Conservation (phyloP, 1,139 yeast genomes). For the Kurtzmaniella quercitrusa region DNA sequence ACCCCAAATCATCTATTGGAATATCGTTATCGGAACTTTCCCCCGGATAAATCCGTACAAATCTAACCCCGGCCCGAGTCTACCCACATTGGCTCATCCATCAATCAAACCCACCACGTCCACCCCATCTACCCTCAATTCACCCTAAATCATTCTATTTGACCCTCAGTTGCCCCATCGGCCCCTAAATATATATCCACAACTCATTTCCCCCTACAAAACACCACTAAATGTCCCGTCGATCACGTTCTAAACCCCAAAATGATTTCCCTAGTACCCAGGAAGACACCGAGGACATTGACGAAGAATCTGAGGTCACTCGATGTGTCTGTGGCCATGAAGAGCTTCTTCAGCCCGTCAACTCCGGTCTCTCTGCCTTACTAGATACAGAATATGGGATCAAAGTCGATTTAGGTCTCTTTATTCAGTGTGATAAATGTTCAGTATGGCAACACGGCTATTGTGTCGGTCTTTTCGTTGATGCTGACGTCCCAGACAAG, state of each 20-base stretch:
- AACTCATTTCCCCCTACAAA: neutral
- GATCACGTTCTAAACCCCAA: conserved; percentile 6
- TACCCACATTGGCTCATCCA: too few relatives aligned
- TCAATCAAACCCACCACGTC: too few relatives aligned
- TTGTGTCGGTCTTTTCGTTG: conserved; percentile 79
- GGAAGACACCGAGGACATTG: conserved; percentile 21
- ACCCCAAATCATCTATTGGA: too few relatives aligned
- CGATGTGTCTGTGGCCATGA: conserved; percentile 85
- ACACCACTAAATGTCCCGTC: conserved; percentile 5
- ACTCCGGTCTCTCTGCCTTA: conserved; percentile 36
- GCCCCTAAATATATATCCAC: neutral
- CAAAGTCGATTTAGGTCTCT: conserved; percentile 70
- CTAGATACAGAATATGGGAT: conserved; percentile 54
- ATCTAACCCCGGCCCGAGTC: too few relatives aligned
- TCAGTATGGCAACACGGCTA: conserved; percentile 97
- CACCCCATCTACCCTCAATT: too few relatives aligned
- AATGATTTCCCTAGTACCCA: conserved; percentile 4
- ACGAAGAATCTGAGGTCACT: conserved; percentile 70
- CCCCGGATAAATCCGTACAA: too few relatives aligned
- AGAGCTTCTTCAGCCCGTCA: conserved; percentile 48
- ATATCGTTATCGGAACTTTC: too few relatives aligned
- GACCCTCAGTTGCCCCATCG: neutral
- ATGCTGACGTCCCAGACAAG: conserved; percentile 79
- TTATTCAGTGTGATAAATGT: conserved; percentile 88
- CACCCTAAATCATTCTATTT: neutral